Base-by-base conservation (phyloP, 192 early-diverging fungal species). In the Coemansia sp. region DNA sequence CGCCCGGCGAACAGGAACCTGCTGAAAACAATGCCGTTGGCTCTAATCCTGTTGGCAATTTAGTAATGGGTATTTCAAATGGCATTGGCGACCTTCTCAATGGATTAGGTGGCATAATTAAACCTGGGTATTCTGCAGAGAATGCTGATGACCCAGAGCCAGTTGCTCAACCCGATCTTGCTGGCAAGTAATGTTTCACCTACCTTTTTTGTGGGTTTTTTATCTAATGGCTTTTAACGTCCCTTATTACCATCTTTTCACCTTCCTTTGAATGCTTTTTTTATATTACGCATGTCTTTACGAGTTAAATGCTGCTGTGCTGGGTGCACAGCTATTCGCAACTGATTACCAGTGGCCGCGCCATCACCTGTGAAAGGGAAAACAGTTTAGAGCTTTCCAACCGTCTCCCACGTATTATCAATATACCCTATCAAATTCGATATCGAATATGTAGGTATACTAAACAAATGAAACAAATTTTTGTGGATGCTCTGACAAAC, bases 51-150 rank as follows among this genome's bases (percentile, higher is more conserved):
- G 35, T 76, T 13, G 48, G 51, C 18, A 30, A 63, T 32, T n/a
- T 76, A 36, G 28, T 76, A 10, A 55, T 62, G 34, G 68, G 64
- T 13, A 46, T 76, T 25, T 67, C 68, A 8, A 58, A 70, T 32
- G 68, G 74, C 18, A 20, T 76, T 23, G 60, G 55, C 11, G 60
- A 58, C 20, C 35, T 76, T 39, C 24, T 76, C 2, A 55, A 32
- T 52, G 74, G 74, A 7, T 55, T 75, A 11, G 62, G 64, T 20
- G 60, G 51, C 6, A 25, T 71, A 34, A 45, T 49, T 11, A 28
- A 27, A 10, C 36, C 54, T n/a, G 47, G 19, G 18, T 7, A 49
- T 22, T 49, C 47, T 49, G 47, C 47, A 19, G 47, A 49, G 19
- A 23, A 49, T 1, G 67, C 47, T 19, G 65, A 67, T 22, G 67